A percentile compares a stretch with the other conserved stretches of the same genome.
These are phyloP conservation scores for Lactarius akahatsu DNA, from an alignment of 768 basidiomycete genomes.

Conservation along the genomic window DNA sequence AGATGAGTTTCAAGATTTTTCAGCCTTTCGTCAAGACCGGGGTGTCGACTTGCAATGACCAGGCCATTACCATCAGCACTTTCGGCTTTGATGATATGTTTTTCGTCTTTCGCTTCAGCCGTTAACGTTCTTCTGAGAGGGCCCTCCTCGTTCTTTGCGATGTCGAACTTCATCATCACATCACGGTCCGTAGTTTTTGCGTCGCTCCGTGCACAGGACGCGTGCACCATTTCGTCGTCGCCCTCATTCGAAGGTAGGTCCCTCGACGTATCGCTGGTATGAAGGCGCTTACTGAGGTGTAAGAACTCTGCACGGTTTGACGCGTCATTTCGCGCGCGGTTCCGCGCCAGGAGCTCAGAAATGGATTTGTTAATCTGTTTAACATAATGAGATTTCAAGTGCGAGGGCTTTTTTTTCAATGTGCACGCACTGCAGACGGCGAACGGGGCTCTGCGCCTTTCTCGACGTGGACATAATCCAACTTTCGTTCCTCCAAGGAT, in stretches of 20 bases:
- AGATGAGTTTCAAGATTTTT: constrained; percentile 69
- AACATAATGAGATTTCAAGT: constrained; percentile 5
- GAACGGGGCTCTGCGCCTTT: constrained; percentile 49
- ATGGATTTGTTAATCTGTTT: constrained; percentile 63
- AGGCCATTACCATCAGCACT: constrained; percentile 31
- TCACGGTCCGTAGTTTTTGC: constrained; percentile 71
- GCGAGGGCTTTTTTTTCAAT: neutral
- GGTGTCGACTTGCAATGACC: constrained; percentile 48
- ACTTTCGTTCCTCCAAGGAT: constrained; percentile 65
- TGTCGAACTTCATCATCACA: constrained; percentile 82
- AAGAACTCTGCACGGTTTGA: constrained; percentile 80
- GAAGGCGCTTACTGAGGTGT: constrained; percentile 53
- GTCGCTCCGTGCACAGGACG: constrained; percentile 72
- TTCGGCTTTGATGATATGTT: neutral
- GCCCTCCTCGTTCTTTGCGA: constrained; percentile 81
- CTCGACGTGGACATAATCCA: constrained; percentile 56
- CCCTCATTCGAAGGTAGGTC: constrained; percentile 28
- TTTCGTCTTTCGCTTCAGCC: constrained; percentile 24
- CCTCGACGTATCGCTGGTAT: constrained; percentile 30
- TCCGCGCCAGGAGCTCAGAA: constrained; percentile 67
- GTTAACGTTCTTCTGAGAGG: constrained; percentile 64
- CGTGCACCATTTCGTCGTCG: constrained; percentile 33
- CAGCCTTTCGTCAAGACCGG: constrained; percentile 63
- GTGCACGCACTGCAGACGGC: constrained; percentile 55
- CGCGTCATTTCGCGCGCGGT: constrained; percentile 67